Conservation (phyloP, 306 rosid species). For the Prunus padus region DNA sequence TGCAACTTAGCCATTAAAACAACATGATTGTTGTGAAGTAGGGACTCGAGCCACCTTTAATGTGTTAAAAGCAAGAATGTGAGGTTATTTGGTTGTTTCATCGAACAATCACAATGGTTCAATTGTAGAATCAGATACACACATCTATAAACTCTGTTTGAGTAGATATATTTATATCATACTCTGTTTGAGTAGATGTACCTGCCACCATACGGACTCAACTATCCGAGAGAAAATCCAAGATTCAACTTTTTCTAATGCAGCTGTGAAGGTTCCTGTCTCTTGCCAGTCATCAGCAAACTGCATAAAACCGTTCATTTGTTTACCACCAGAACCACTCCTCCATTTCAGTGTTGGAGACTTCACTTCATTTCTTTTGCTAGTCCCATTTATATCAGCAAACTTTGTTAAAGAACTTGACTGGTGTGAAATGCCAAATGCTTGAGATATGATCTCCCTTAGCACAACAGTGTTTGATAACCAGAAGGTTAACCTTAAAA, state of each 20-base stretch:
- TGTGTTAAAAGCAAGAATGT: neutral
- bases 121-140: no score
- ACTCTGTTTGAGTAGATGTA: slow-evolving; percentile 26
- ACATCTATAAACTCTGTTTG: no score
- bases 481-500: slow-evolving; percentile 87
- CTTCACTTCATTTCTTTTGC: slow-evolving; percentile 51
- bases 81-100: no score
- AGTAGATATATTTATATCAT: neutral
- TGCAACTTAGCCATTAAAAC: neutral
- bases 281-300: slow-evolving; percentile 84
- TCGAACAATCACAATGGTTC: no score
- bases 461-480: slow-evolving; percentile 76
- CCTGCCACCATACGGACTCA: slow-evolving; percentile 99
- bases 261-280: slow-evolving; percentile 74
- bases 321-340: slow-evolving; percentile 48
- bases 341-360: slow-evolving; percentile 50
- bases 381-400: slow-evolving; percentile 47
- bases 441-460: slow-evolving; percentile 73
- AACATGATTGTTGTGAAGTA: neutral
- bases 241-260: slow-evolving; percentile 82
- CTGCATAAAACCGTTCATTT: slow-evolving; percentile 47
- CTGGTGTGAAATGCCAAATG: slow-evolving; percentile 67
- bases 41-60: neutral
- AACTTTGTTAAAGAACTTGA: slow-evolving; percentile 41
- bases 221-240: slow-evolving; percentile 95